phyloP scores from a whole-genome alignment of 2,329 filamentous ascomycete genomes.

The Botrytis squamosa region DNA sequence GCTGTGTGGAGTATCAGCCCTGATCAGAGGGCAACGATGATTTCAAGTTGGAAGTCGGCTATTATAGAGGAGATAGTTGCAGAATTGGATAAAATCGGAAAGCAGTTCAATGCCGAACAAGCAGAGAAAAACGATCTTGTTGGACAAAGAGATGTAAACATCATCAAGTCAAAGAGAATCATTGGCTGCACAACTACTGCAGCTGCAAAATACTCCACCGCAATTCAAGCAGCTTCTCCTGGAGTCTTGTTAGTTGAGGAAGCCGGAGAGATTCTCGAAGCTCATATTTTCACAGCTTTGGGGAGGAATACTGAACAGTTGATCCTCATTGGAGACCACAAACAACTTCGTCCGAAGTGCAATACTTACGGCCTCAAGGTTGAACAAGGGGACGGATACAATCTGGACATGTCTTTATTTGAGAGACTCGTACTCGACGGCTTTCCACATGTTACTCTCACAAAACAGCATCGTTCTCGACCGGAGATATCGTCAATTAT shows the following conservation, averaged over 20 bases:
- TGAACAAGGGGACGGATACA: slow-evolving; percentile 63
- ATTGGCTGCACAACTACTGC: slow-evolving; percentile 72
- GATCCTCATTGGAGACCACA: slow-evolving; percentile 71
- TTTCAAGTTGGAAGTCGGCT: slow-evolving; percentile 45
- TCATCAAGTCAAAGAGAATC: slow-evolving; percentile 55
- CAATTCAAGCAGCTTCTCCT: slow-evolving; percentile 54
- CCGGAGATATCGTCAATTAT: slow-evolving; percentile 64
- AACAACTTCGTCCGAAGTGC: slow-evolving; percentile 68
- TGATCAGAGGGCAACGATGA: slow-evolving; percentile 40
- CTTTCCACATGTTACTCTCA: slow-evolving; percentile 53
- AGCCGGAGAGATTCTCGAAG: slow-evolving; percentile 70
- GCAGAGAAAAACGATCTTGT: slow-evolving; percentile 46
- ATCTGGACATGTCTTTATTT: slow-evolving; percentile 68
- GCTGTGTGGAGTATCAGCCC: slow-evolving; percentile 54
- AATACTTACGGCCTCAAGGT: slow-evolving; percentile 57
- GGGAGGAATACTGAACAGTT: slow-evolving; percentile 57
- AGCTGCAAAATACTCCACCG: slow-evolving; percentile 59
- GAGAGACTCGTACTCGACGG: slow-evolving; percentile 62
- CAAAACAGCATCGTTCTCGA: slow-evolving; percentile 65
- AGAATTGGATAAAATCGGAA: slow-evolving; percentile 42
- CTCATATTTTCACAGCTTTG: slow-evolving; percentile 63
- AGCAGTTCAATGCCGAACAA: slow-evolving; percentile 46
- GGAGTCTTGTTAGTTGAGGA: slow-evolving; percentile 66
- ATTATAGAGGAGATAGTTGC: slow-evolving; percentile 52
- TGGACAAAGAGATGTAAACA: slow-evolving; percentile 43